Evolutionary conservation across 306 rosid species (phyloP), one percentile per base, ranked within the genome.

Genomic region (Nissolia schottii): DNA sequence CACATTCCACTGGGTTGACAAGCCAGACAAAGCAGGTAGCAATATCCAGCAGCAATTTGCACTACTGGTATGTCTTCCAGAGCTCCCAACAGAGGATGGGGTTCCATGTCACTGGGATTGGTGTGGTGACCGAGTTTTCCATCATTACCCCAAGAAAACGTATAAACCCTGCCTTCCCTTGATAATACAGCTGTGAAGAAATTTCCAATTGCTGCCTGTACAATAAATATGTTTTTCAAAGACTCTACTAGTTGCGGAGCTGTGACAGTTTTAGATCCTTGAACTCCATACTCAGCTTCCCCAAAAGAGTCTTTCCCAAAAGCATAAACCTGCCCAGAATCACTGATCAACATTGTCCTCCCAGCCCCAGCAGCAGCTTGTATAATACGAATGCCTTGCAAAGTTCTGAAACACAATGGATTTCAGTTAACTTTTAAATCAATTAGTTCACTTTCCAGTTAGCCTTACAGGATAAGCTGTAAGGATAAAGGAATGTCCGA

Each of bases 1-100:
- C 74, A 94, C 98, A 89, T 94, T 82, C 97, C 97, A n/a, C 71
- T 86, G 5, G 96, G 91, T 73, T 91, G 89, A 84, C 92, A 94
- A 76, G 93, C 92, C 68, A 94, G 85, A 81, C 96, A 96, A 79
- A 94, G 98, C 75, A 94, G 90, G 82, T 87, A 94, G 87, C 97
- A 94, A 82, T 91, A 91, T 66, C 98, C 98, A 29, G 98, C 98
- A 24, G 97, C 96, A 77, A 94, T 91, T 82, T 94, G 98, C 23
- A 94, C 98, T 29, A 94, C 96, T 10, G 98, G 96, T 35, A 77
- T 86, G 80, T 87, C 76, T 77, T 94, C 97, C 3, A 94, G 87
- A 10, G 92, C 92, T 43, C 98, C 98, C 83, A 85, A 74, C 65
- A 94, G 71, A 64, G 92, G 89, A 54, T 66, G 91, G 12, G 98